phyloP scores from a whole-genome alignment of 208 protist species.

The Angomonas desouzai region DNA sequence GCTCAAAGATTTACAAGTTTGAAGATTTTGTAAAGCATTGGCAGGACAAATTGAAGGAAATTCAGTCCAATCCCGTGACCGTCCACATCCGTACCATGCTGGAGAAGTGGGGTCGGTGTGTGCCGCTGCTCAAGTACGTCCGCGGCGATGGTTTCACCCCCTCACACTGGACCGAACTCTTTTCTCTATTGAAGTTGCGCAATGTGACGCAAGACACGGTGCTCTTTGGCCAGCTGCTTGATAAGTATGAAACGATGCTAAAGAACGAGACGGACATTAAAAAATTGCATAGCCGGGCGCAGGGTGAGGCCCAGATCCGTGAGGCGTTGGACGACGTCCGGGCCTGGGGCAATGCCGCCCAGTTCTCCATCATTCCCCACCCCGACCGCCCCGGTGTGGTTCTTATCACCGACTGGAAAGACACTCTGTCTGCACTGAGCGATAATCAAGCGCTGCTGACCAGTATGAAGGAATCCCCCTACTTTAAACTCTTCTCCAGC shows the following conservation, averaged over 20 bases:
- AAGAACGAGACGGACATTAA: slow-evolving; percentile 84
- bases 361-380: slow-evolving; percentile 81
- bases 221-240: slow-evolving; percentile 90
- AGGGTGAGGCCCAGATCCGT: slow-evolving; percentile 96
- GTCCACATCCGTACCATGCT: slow-evolving; percentile 88
- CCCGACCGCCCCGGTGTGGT: slow-evolving; percentile 70
- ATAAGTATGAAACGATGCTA: slow-evolving; percentile 66
- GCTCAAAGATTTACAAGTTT: slow-evolving; percentile 91
- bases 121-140: slow-evolving; percentile 90
- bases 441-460: slow-evolving; percentile 95
- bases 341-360: slow-evolving; percentile 85
- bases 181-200: slow-evolving; percentile 78
- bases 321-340: slow-evolving; percentile 95
- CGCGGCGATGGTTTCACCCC: slow-evolving; percentile 94
- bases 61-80: slow-evolving; percentile 72
- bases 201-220: slow-evolving; percentile 86
- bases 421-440: slow-evolving; percentile 91
- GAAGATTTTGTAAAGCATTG: slow-evolving; percentile 95
- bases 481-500: slow-evolving; percentile 91
- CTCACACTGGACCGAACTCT: slow-evolving; percentile 95
- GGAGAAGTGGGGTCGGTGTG: slow-evolving; percentile 77
- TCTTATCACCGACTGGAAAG: slow-evolving; percentile 98
- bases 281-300: slow-evolving; percentile 91
- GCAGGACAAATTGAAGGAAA: slow-evolving; percentile 82
- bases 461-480: slow-evolving; percentile 97